phyloP scores from a whole-genome alignment of 768 basidiomycete genomes.

The Kwoniella shandongensis region DNA sequence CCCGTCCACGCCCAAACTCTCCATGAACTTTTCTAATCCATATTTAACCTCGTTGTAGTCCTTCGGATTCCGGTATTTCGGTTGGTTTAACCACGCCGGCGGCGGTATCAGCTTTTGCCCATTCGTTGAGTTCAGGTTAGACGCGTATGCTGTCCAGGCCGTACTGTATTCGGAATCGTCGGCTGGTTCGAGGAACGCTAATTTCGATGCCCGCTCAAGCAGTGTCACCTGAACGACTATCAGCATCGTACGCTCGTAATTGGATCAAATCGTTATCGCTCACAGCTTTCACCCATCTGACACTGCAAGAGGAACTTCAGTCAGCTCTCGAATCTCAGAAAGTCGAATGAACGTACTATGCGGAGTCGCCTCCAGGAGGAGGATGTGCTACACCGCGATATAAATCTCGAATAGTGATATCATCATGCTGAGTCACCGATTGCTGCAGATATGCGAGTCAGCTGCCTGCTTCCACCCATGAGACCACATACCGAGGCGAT shows the following conservation, averaged over 20 bases:
- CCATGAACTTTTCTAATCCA: constrained; percentile 35
- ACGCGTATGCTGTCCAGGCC: constrained; percentile 23
- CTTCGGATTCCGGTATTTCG: constrained; percentile 34
- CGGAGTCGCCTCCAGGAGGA: constrained; percentile 28
- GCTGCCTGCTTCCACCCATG: background rate
- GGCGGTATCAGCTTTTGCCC: constrained; percentile 15
- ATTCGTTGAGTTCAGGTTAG: background rate
- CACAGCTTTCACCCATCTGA: constrained; percentile 36
- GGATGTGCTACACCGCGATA: constrained; percentile 19
- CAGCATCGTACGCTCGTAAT: background rate
- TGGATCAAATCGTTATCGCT: background rate
- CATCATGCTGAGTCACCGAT: constrained; percentile 31
- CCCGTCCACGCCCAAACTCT: constrained; percentile 34
- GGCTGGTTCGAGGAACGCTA: constrained; percentile 38
- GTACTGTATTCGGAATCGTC: constrained; percentile 34
- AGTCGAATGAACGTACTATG: constrained; percentile 27
- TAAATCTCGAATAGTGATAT: constrained; percentile 36
- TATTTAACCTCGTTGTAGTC: constrained; percentile 30
- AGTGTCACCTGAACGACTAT: constrained; percentile 16
- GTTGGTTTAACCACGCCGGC: constrained; percentile 36
- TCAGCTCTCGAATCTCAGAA: constrained; percentile 3
- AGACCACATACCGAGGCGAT: constrained; percentile 33
- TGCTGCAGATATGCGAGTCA: constrained; percentile 18
- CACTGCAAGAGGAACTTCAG: constrained; percentile 5
- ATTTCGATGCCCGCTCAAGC: constrained; percentile 41